Percentiles rank a stretch among this genome's conserved stretches.
Evolutionary conservation across 2,329 filamentous ascomycete species (phyloP).

Genomic region (Lecanicillium sp.): DNA sequence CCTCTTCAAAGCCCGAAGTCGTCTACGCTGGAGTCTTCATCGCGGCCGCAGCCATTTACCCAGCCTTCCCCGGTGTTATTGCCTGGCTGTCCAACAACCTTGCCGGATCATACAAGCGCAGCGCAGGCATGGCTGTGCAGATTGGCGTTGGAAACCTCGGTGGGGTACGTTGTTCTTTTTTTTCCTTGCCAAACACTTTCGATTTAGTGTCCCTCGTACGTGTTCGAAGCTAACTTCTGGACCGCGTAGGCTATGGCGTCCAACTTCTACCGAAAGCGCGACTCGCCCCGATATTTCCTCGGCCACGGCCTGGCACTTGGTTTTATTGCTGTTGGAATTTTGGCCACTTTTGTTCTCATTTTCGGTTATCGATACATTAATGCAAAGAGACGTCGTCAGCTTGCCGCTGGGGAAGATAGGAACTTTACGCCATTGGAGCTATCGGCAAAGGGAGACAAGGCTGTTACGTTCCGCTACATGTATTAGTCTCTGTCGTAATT

Average conservation of each 20-base stretch:
- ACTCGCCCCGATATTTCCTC: conserved; percentile 34
- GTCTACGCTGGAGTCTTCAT: conserved; percentile 72
- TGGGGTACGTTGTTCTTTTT: conserved; percentile 31
- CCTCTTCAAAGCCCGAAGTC: conserved; percentile 46
- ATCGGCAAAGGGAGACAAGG: conserved; percentile 18
- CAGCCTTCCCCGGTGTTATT: conserved; percentile 69
- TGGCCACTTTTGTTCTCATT: conserved; percentile 10
- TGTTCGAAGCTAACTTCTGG: background rate
- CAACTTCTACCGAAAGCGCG: conserved; percentile 52
- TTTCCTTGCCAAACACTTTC: background rate
- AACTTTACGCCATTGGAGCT: conserved; percentile 18
- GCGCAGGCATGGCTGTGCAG: conserved; percentile 51
- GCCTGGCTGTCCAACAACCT: conserved; percentile 75
- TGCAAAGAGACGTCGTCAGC: conserved; percentile 11
- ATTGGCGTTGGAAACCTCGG: conserved; percentile 51
- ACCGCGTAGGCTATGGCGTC: conserved; percentile 48
- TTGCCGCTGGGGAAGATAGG: conserved; percentile 13
- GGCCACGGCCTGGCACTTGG: conserved; percentile 37
- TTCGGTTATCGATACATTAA: conserved; percentile 13
- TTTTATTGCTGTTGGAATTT: conserved; percentile 25
- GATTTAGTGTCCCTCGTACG: background rate
- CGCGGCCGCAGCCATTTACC: conserved; percentile 70
- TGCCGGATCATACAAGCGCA: conserved; percentile 56
- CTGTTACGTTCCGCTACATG: conserved; percentile 11
- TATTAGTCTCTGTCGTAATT: no score